phyloP scores from a whole-genome alignment of 2,329 filamentous ascomycete species.

The Cercospora sesami region DNA sequence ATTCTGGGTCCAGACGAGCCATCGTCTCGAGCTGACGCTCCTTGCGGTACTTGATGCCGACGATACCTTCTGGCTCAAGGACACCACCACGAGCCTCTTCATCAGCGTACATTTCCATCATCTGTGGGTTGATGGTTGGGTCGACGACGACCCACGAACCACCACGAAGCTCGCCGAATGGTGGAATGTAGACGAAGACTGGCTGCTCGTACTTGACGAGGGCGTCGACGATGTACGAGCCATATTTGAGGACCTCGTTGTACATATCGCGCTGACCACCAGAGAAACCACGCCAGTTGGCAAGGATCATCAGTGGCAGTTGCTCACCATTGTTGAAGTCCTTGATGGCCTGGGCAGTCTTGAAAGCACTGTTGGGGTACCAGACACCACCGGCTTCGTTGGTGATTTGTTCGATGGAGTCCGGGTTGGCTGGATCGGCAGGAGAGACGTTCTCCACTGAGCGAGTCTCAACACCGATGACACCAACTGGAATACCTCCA shows the following conservation, averaged over 20 bases:
- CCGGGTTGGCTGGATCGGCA: slow-evolving; percentile 94
- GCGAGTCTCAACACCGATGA: slow-evolving; percentile 94
- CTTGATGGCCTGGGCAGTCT: slow-evolving; percentile 97
- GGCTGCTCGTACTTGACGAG: slow-evolving; percentile 98
- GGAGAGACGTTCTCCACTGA: slow-evolving; percentile 96
- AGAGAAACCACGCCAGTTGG: slow-evolving; percentile 99
- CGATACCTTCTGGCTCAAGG: slow-evolving; percentile 94
- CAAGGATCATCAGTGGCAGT: slow-evolving; percentile 96
- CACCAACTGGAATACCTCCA: slow-evolving; percentile 95
- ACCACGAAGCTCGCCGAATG: slow-evolving; percentile 93
- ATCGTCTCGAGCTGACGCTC: slow-evolving; percentile 98
- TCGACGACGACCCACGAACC: slow-evolving; percentile 99
- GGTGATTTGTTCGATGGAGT: slow-evolving; percentile 92
- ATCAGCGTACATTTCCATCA: slow-evolving; percentile 99
- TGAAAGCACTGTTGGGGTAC: slow-evolving; percentile 99
- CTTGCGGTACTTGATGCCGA: slow-evolving; percentile 97
- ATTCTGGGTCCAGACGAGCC: slow-evolving; percentile 84
- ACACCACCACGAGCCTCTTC: slow-evolving; percentile 94
- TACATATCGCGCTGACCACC: slow-evolving; percentile 99
- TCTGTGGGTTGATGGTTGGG: slow-evolving; percentile 92
- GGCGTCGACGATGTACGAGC: slow-evolving; percentile 97
- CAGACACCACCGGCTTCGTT: slow-evolving; percentile 98
- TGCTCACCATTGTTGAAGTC: slow-evolving; percentile 99
- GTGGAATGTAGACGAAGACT: slow-evolving; percentile 98
- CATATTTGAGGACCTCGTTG: slow-evolving; percentile 99